phyloP scores from a whole-genome alignment of 1,284 basidiomycete species.

The Paramarasmius palmivorus region DNA sequence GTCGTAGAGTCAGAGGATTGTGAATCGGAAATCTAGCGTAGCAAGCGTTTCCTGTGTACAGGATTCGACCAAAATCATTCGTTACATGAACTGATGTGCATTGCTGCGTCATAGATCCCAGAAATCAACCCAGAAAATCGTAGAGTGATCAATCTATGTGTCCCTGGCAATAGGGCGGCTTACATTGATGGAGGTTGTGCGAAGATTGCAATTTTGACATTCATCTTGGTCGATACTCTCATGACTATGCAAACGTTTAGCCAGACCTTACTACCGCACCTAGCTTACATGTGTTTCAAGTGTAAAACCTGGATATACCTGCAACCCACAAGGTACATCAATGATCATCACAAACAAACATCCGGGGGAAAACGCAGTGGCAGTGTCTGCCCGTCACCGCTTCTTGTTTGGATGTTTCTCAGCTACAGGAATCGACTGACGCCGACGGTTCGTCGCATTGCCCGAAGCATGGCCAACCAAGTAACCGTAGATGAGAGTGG shows the following conservation, averaged over 20 bases:
- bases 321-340: not conserved
- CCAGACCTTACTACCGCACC: too few relatives aligned
- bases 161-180: not conserved
- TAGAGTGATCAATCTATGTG: not conserved
- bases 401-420: not conserved
- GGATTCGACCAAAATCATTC: too few relatives aligned
- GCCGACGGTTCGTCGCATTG: not conserved
- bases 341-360: not conserved
- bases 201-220: too few relatives aligned
- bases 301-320: not conserved
- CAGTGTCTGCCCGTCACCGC: too few relatives aligned
- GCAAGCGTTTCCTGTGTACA: too few relatives aligned
- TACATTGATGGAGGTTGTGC: too few relatives aligned
- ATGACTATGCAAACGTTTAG: not conserved
- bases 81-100: not conserved
- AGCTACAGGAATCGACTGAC: not conserved
- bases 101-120: not conserved
- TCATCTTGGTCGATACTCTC: too few relatives aligned
- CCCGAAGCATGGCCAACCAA: not conserved
- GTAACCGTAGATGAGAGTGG: not conserved
- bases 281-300: too few relatives aligned
- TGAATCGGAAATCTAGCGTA: slow-evolving; percentile 7
- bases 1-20: slow-evolving; percentile 30
- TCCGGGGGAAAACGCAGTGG: too few relatives aligned
- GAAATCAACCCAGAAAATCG: not conserved